phyloP scores from a whole-genome alignment of 192 early-diverging fungal species.

The Geosiphon pyriformis region DNA sequence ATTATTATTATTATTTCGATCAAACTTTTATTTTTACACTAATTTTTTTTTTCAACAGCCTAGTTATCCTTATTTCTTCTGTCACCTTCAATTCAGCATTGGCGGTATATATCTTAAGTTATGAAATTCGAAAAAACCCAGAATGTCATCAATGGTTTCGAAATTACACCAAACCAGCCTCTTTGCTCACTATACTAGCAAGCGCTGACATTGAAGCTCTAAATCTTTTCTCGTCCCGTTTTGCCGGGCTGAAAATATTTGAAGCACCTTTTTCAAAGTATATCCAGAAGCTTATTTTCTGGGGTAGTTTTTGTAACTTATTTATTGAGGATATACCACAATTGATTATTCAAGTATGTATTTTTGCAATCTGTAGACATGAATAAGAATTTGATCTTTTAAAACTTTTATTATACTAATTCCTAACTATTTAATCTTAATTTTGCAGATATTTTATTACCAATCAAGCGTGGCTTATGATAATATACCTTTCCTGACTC shows the following conservation, averaged over 20 bases:
- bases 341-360: constrained; percentile 13
- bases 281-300: background rate
- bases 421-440: background rate
- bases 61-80: background rate
- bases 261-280: background rate
- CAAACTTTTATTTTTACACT: background rate
- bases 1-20: too few relatives aligned
- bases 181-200: background rate
- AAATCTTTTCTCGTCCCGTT: background rate
- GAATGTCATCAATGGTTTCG: background rate
- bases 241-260: background rate
- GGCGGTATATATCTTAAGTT: background rate
- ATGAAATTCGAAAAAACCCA: background rate
- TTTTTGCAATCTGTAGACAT: background rate
- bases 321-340: constrained; percentile 6
- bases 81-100: background rate
- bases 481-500: background rate
- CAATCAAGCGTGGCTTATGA: background rate
- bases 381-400: too few relatives aligned
- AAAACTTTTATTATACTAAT: too few relatives aligned
- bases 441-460: background rate
- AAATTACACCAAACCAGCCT: background rate
- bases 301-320: background rate
- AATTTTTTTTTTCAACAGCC: background rate
- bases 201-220: constrained; percentile 5